These are phyloP conservation scores for Craspedostauros australis DNA, from an alignment of 108 stramenopile genomes.

Conservation along the genomic window DNA sequence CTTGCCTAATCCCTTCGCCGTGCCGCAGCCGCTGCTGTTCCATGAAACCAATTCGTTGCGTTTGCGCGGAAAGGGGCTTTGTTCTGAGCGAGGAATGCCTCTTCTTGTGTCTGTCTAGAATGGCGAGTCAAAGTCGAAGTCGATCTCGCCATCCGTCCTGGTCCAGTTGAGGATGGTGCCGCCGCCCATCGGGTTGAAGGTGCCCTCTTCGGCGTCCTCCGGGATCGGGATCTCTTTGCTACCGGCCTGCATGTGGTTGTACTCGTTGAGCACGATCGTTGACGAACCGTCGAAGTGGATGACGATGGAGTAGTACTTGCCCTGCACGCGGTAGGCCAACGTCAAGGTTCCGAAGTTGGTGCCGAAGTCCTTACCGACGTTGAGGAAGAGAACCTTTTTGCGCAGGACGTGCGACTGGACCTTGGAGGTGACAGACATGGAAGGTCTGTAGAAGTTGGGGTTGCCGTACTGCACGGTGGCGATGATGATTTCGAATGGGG, in stretches of 20 bases:
- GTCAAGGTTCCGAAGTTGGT: slow-evolving; percentile 35
- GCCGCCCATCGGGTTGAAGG: slow-evolving; percentile 30
- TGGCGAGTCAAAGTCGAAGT: slow-evolving; percentile 34
- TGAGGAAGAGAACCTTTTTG: slow-evolving; percentile 34
- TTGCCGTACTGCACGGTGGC: slow-evolving; percentile 34
- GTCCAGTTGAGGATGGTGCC: slow-evolving; percentile 36
- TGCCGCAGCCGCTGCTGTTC: too few relatives aligned
- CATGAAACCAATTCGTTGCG: too few relatives aligned
- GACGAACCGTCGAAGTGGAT: slow-evolving; percentile 31
- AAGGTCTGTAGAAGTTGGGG: slow-evolving; percentile 22
- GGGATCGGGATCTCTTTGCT: slow-evolving; percentile 30
- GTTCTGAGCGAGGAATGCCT: too few relatives aligned
- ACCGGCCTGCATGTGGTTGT: slow-evolving; percentile 28
- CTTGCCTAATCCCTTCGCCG: too few relatives aligned
- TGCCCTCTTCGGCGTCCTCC: slow-evolving; percentile 29
- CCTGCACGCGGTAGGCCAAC: slow-evolving; percentile 23
- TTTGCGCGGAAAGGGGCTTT: too few relatives aligned
- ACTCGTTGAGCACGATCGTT: slow-evolving; percentile 25
- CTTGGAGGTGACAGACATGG: slow-evolving; percentile 33
- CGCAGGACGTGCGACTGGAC: slow-evolving; percentile 30
- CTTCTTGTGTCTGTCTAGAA: too few relatives aligned
- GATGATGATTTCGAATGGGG: slow-evolving; percentile 23
- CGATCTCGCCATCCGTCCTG: slow-evolving; percentile 26
- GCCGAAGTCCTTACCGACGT: slow-evolving; percentile 34
- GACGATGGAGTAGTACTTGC: slow-evolving; percentile 28